These are phyloP conservation scores for Quercus glauca DNA, from an alignment of 306 rosid genomes.

Conservation along the genomic window DNA sequence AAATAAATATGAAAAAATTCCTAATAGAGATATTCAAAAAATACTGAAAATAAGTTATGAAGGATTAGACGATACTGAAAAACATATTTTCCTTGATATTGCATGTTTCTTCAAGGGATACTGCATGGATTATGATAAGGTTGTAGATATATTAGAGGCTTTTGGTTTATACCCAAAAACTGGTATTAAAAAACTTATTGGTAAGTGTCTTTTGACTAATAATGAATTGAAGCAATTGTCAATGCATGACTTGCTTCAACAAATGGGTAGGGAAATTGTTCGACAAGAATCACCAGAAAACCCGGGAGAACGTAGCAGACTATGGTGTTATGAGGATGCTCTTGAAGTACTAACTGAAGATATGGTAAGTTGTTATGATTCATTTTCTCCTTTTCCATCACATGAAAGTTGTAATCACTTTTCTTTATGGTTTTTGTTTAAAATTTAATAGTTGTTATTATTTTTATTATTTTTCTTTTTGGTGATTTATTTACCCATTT, in stretches of 20 bases:
- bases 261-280: slow-evolving; percentile 38
- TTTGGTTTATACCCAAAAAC: not conserved
- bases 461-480: not conserved
- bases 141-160: slow-evolving; percentile 8
- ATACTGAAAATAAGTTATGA: slow-evolving; percentile 27
- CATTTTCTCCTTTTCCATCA: too few relatives aligned
- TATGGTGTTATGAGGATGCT: slow-evolving; percentile 38
- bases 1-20: slow-evolving; percentile 2
- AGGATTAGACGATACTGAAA: slow-evolving; percentile 4
- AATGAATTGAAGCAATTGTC: not conserved
- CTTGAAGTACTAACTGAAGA: slow-evolving; percentile 4
- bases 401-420: too few relatives aligned
- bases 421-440: not conserved
- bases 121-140: not conserved
- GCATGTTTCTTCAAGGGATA: slow-evolving; percentile 45
- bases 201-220: slow-evolving; percentile 26
- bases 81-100: slow-evolving; percentile 32
- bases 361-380: slow-evolving; percentile 1
- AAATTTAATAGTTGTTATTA: not conserved
- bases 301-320: slow-evolving; percentile 27
- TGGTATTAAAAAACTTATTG: slow-evolving; percentile 23
- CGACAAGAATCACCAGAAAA: slow-evolving; percentile 19
- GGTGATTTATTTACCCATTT: not conserved
- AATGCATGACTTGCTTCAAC: slow-evolving; percentile 44
- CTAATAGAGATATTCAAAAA: slow-evolving; percentile 7